phyloP scores from a whole-genome alignment of 73 alveolate species.

The Stentor coeruleus region DNA sequence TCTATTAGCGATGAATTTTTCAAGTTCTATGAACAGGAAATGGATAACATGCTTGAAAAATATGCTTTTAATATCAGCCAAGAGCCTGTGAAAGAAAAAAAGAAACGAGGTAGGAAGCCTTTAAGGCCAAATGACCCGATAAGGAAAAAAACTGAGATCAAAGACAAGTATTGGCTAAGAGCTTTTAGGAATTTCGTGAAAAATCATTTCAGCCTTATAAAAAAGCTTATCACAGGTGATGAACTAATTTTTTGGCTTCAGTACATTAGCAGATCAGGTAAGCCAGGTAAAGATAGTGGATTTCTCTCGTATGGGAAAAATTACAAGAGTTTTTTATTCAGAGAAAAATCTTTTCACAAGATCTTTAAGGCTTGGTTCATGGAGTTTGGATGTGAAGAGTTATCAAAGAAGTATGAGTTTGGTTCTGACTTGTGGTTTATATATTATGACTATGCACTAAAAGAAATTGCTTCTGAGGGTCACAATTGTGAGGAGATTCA shows the following conservation, averaged over 20 bases:
- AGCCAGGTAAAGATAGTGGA: conserved; percentile 1
- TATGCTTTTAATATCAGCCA: not conserved
- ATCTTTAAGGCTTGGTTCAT: conserved; percentile 7
- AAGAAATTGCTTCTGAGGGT: not conserved
- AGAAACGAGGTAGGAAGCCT: not conserved
- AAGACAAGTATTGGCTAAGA: not conserved
- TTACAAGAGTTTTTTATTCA: not conserved
- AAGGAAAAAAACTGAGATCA: not conserved
- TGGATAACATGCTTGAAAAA: not conserved
- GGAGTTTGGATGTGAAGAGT: conserved; percentile 8
- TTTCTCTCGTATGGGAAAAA: conserved; percentile 18
- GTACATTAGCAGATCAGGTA: not conserved
- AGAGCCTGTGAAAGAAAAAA: not conserved
- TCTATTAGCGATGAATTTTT: not conserved
- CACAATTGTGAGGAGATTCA: not conserved
- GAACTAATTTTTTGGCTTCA: not conserved
- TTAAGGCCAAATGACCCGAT: not conserved
- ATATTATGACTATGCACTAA: conserved; percentile 5
- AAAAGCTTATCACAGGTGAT: not conserved
- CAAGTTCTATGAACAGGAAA: not conserved
- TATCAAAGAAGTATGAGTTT: not conserved
- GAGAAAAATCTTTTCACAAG: not conserved
- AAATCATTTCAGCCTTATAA: not conserved
- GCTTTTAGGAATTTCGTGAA: not conserved
- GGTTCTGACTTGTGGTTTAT: conserved; percentile 15